phyloP scores from a whole-genome alignment of 495 filamentous ascomycete genomes.

The Penicillium crystallinum region DNA sequence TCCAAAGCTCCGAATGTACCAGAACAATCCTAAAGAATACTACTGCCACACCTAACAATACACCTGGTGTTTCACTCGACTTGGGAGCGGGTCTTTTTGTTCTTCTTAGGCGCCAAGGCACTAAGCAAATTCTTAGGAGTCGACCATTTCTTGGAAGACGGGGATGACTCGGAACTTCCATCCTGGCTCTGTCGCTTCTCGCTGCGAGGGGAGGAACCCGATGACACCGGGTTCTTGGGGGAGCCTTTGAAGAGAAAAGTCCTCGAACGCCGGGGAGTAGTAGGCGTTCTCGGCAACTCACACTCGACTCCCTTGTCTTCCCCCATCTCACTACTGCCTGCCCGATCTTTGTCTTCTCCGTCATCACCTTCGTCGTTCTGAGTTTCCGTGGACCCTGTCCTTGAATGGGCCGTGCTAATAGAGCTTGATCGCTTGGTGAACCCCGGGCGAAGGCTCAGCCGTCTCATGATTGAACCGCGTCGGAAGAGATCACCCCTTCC shows the following conservation, averaged over 20 bases:
- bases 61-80: conserved; percentile 60
- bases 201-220: conserved; percentile 14
- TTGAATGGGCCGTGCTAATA: conserved; percentile 14
- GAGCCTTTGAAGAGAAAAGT: conserved; percentile 16
- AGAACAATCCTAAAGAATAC: background rate
- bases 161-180: conserved; percentile 10
- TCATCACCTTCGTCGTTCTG: conserved; percentile 9
- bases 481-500: conserved; percentile 58
- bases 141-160: conserved; percentile 23
- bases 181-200: conserved; percentile 19
- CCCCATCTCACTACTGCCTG: conserved; percentile 8
- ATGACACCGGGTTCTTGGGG: conserved; percentile 5
- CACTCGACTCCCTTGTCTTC: conserved; percentile 12
- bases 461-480: conserved; percentile 73
- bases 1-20: conserved; percentile 3
- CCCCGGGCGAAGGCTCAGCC: conserved; percentile 52
- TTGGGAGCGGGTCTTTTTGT: conserved; percentile 52
- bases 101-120: conserved; percentile 18
- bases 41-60: conserved; percentile 50
- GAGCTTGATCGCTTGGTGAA: conserved; percentile 33
- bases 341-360: conserved; percentile 12
- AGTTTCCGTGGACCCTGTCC: conserved; percentile 11
- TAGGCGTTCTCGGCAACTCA: conserved; percentile 14
- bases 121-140: conserved; percentile 16
- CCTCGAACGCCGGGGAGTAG: conserved; percentile 10